These are phyloP conservation scores for Neurospora terricola DNA, from an alignment of 495 filamentous ascomycete genomes.

Conservation along the genomic window DNA sequence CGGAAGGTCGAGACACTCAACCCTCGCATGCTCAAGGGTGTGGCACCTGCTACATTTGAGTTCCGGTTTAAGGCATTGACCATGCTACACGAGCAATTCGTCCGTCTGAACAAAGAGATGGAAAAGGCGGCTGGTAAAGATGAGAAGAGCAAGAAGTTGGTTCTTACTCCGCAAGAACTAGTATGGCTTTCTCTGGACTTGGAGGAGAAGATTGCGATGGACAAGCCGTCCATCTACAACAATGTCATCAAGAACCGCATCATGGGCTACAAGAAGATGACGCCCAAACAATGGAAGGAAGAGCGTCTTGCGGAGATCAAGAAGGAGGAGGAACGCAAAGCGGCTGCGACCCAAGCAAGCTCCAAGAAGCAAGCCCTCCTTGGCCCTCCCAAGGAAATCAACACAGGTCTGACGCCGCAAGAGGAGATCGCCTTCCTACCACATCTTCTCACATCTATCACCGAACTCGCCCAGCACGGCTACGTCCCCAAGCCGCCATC, in stretches of 20 bases:
- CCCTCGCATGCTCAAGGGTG: conserved; percentile 63
- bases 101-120: conserved; percentile 57
- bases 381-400: conserved; percentile 35
- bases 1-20: conserved; percentile 53
- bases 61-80: conserved; percentile 57
- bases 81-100: conserved; percentile 64
- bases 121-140: conserved; percentile 38
- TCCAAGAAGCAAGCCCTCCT: conserved; percentile 12
- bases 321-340: conserved; percentile 17
- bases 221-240: conserved; percentile 58
- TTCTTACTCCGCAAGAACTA: conserved; percentile 58
- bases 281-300: conserved; percentile 52
- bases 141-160: conserved; percentile 30
- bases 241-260: conserved; percentile 77
- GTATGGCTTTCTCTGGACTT: conserved; percentile 72
- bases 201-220: conserved; percentile 66
- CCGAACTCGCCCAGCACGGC: conserved; percentile 52
- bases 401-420: conserved; percentile 54
- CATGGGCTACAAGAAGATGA: conserved; percentile 62
- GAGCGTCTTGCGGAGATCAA: conserved; percentile 24
- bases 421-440: conserved; percentile 60
- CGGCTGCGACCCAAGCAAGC: conserved; percentile 7
- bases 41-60: conserved; percentile 56
- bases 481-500: conserved; percentile 62
- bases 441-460: conserved; percentile 48